phyloP scores from a whole-genome alignment of 345 rosid genomes.

The Eucalyptus viminalis region DNA sequence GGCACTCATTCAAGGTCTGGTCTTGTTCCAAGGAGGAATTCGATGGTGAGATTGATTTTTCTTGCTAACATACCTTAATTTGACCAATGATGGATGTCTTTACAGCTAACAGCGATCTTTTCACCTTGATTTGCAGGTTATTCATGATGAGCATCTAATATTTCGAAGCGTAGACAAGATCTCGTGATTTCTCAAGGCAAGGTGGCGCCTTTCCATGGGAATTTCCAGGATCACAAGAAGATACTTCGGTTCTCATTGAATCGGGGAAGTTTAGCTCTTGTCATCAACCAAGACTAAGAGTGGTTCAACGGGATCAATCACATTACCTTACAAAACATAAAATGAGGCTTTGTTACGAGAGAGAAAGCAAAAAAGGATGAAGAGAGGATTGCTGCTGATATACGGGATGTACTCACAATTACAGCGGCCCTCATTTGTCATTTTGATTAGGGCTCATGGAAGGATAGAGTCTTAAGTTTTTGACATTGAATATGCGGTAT shows the following conservation, averaged over 20 bases:
- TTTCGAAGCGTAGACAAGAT: not conserved
- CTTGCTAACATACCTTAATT: not conserved
- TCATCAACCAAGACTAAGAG: not conserved
- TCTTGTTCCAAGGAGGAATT: not conserved
- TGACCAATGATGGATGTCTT: not conserved
- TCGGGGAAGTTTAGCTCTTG: not conserved
- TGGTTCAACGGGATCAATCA: not conserved
- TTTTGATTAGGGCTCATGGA: too few species aligned
- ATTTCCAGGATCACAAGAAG: not conserved
- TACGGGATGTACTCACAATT: accelerated
- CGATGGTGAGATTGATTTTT: not conserved
- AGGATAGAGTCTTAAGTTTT: too few species aligned
- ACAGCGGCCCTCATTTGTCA: not conserved
- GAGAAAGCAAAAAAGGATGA: not conserved
- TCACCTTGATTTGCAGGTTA: not conserved
- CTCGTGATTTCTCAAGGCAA: not conserved
- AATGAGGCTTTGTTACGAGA: not conserved
- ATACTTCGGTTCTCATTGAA: not conserved
- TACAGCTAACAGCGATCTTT: not conserved
- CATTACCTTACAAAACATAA: not conserved
- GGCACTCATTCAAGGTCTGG: too few species aligned
- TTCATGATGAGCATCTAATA: not conserved
- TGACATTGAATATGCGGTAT: too few species aligned
- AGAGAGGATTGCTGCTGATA: not conserved
- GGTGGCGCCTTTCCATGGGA: not conserved